Conservation (phyloP, 805 yeast genomes). For the Starmerella potacharoeniae region DNA sequence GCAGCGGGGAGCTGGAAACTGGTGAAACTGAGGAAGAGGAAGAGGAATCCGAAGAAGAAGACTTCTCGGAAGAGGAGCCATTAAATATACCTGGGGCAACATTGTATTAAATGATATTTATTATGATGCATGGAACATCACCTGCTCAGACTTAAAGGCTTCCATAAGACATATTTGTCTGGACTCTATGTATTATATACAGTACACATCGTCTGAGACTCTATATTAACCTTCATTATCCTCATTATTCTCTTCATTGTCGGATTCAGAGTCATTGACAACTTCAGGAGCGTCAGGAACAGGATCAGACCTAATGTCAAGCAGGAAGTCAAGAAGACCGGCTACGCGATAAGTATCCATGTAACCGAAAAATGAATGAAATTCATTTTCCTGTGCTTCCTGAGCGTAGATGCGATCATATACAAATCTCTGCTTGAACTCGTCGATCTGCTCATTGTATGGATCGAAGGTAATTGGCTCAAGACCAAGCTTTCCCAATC, state of each 20-base stretch:
- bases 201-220: not conserved
- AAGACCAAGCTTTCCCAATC: conserved; percentile 64
- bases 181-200: not conserved
- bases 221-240: not conserved
- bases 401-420: conserved; percentile 88
- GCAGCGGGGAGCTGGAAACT: conserved; percentile 21
- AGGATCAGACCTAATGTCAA: conserved; percentile 24
- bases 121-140: too few relatives aligned
- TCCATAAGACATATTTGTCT: too few relatives aligned
- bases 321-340: conserved; percentile 46
- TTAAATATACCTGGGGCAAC: not conserved
- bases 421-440: conserved; percentile 74
- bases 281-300: conserved; percentile 14
- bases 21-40: conserved; percentile 12
- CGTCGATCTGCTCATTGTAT: conserved; percentile 62
- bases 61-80: conserved; percentile 4
- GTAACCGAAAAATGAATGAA: conserved; percentile 82
- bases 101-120: not conserved
- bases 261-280: conserved; percentile 29
- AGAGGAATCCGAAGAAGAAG: conserved; percentile 6
- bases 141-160: too few relatives aligned
- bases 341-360: conserved; percentile 71
- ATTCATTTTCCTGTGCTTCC: conserved; percentile 77
- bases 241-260: conserved; percentile 18
- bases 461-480: conserved; percentile 57